Base-by-base conservation (phyloP, 495 filamentous ascomycete species). In the Aspergillus heteromorphus region DNA sequence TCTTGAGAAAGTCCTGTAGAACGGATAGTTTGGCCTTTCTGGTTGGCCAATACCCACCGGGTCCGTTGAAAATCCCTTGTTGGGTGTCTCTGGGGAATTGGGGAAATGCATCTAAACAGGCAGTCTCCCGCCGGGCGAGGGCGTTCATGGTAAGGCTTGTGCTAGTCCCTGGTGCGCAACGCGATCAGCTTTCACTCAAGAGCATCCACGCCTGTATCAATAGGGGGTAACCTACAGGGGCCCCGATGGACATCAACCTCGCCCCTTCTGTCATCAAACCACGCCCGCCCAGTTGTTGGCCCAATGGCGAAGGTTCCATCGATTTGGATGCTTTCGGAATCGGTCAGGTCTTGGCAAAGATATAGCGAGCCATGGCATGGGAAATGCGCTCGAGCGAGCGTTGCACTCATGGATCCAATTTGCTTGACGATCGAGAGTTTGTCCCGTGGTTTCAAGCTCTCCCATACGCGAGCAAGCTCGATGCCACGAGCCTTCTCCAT, bases 401-500 rank as follows among this genome's bases (percentile, higher is more conserved):
- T 45, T 21, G 51, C 31, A 20, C 40, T 34, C 20, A 55, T 49
- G 23, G 45, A 10, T 11, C 41, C 53, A 49, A 55, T 29, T 40
- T 55, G 45, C 30, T 55, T 55, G 16, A 55, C 53, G 29, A 55
- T 55, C 7, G 53, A 18, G 6, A 55, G 45, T 29, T 55, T 48
- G 13, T 55, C 53, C 4, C 53, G 53, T 11, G 53, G 17, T 45
- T 42, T 55, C 7, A 55, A 18, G n/a, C 9, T 23, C 17, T 55
- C 53, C 57, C 57, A 60, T 10, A 48, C 6, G 27, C 38, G 30
- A 25, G 48, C 40, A 40, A 60, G 53, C 25, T 47, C 53, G 31
- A 43, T 29, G 1, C 58, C 54, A 6, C 2, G 38, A 27, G 45
- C 54, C 25, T 47, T 57, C 50, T 61, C 58, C 58, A 61, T 57